These are phyloP conservation scores for Candida glucosophila DNA, from an alignment of 1,139 yeast species.

Conservation along the genomic window DNA sequence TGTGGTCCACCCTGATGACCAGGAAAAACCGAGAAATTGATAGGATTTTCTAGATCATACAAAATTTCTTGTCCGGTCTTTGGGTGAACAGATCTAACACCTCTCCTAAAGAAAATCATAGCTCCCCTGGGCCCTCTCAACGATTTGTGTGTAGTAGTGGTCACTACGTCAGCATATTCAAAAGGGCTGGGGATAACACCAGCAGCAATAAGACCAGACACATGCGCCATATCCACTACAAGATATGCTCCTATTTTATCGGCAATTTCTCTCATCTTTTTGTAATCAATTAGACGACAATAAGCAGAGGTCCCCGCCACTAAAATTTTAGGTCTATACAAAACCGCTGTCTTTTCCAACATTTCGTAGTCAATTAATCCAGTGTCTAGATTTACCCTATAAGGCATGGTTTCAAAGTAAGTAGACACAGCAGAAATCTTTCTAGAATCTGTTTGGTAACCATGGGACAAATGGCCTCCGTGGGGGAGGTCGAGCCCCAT, in stretches of 20 bases:
- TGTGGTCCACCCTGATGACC: constrained; percentile 99
- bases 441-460: constrained; percentile 93
- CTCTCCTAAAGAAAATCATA: constrained; percentile 96
- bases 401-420: constrained; percentile 97
- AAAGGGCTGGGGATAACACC: constrained; percentile 96
- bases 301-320: constrained; percentile 99
- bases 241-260: constrained; percentile 95
- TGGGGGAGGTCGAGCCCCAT: constrained; percentile 98
- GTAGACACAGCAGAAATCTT: constrained; percentile 94
- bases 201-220: constrained; percentile 92
- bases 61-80: constrained; percentile 86
- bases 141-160: constrained; percentile 97
- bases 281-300: constrained; percentile 90
- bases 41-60: constrained; percentile 89
- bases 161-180: constrained; percentile 92
- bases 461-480: constrained; percentile 97
- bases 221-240: constrained; percentile 97
- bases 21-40: constrained; percentile 98
- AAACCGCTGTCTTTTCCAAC: constrained; percentile 79
- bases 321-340: constrained; percentile 90
- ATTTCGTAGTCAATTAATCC: constrained; percentile 94
- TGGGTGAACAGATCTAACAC: constrained; percentile 79
- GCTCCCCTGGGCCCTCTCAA: constrained; percentile 99
- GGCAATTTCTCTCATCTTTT: constrained; percentile 93
- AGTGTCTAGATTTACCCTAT: constrained; percentile 83